Conservation (phyloP, 257 asterid species). For the Solanum ahanhuiri region DNA sequence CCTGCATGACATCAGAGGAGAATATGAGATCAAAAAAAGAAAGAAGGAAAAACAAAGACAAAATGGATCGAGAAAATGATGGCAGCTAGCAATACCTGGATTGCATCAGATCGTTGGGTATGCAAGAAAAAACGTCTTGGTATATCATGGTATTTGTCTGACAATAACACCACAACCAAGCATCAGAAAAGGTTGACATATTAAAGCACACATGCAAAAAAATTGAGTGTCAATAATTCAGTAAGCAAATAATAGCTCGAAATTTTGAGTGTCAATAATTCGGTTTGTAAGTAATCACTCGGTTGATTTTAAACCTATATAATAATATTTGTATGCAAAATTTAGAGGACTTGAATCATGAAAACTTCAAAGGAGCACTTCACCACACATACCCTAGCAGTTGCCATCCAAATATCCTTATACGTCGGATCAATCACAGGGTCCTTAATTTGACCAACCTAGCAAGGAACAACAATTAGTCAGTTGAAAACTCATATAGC, state of each 20-base stretch:
- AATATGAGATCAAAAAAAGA: not conserved
- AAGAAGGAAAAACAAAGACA: not conserved
- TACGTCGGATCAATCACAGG: constrained; percentile 82
- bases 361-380: not conserved
- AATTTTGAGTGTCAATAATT: not conserved
- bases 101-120: constrained; percentile 84
- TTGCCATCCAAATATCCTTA: constrained; percentile 89
- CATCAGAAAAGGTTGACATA: not conserved
- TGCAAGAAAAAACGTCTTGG: constrained; percentile 88
- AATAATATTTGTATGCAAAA: not conserved
- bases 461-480: constrained; percentile 1
- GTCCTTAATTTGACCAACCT: constrained; percentile 66
- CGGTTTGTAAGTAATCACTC: not conserved
- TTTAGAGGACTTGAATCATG: not conserved
- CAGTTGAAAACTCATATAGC: not conserved
- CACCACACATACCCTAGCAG: constrained; percentile 66
- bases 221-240: not conserved
- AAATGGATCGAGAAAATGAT: not conserved
- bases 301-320: not conserved
- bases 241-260: not conserved
- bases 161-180: constrained; percentile 4
- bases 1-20: constrained; percentile 22
- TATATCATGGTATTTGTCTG: constrained; percentile 85
- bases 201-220: not conserved
- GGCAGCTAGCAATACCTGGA: constrained; percentile 48